Evolutionary conservation across 371 early-diverging fungal species (phyloP).

Genomic region (Apophysomyces trapeziformis): DNA sequence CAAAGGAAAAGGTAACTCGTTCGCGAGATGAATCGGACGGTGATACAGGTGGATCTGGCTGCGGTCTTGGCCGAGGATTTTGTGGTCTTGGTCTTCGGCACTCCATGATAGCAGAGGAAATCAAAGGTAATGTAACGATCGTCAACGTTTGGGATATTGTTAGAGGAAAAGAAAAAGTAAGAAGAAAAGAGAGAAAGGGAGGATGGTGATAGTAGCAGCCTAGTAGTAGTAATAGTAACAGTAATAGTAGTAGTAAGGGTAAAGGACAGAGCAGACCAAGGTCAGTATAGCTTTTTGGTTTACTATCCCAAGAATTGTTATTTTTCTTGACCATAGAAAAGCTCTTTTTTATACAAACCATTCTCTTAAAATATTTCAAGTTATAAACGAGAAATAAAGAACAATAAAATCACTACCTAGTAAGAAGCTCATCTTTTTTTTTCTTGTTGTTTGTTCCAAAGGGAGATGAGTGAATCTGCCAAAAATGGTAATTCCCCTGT

Average conservation of each 20-base stretch:
- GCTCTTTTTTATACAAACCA: background rate
- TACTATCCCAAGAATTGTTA: background rate
- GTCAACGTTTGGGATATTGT: background rate
- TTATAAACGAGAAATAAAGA: background rate
- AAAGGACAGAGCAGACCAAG: background rate
- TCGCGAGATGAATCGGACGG: background rate
- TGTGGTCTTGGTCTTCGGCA: conserved; percentile 4
- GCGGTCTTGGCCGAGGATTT: conserved; percentile 7
- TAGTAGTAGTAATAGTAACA: background rate
- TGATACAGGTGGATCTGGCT: background rate
- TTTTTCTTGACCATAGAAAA: background rate
- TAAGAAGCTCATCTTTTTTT: background rate
- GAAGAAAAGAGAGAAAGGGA: too few relatives aligned
- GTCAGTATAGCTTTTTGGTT: background rate
- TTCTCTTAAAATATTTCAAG: background rate
- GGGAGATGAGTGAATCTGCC: background rate
- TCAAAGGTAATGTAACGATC: background rate
- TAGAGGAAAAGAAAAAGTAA: too few relatives aligned
- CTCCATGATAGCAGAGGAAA: background rate
- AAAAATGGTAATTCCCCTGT: background rate
- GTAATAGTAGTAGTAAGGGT: background rate
- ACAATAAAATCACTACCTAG: background rate
- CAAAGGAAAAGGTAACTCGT: background rate
- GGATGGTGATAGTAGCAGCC: too few relatives aligned
- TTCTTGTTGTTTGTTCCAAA: background rate